These are phyloP conservation scores for Ajuga chamaepitys DNA, from an alignment of 257 asterid species.

Conservation along the genomic window DNA sequence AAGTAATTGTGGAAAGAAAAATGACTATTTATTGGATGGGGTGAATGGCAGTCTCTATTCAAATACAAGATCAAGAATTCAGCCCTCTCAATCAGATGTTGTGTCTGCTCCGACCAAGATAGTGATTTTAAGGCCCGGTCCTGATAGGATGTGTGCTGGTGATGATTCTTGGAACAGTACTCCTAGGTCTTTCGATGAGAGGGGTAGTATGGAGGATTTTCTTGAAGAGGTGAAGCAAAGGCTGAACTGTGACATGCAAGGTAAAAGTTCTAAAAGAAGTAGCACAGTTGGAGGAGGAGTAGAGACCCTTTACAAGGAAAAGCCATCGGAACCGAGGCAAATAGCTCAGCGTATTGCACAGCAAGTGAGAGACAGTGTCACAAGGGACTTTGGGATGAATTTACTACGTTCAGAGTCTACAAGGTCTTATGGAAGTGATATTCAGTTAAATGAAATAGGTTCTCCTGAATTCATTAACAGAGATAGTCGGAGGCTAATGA, in stretches of 20 bases:
- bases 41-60: slow-evolving; percentile 21
- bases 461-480: slow-evolving; percentile 54
- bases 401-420: slow-evolving; percentile 73
- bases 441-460: slow-evolving; percentile 35
- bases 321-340: slow-evolving; percentile 62
- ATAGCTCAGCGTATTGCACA: slow-evolving; percentile 72
- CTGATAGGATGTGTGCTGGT: slow-evolving; percentile 32
- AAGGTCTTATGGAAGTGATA: slow-evolving; percentile 58
- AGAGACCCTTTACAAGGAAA: slow-evolving; percentile 63
- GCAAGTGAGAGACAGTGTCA: slow-evolving; percentile 62
- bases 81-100: slow-evolving; percentile 21
- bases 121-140: slow-evolving; percentile 72
- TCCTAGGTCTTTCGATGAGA: slow-evolving; percentile 49
- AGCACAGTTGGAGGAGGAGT: slow-evolving; percentile 55
- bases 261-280: slow-evolving; percentile 39
- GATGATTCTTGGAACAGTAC: slow-evolving; percentile 62
- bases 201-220: slow-evolving; percentile 65
- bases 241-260: slow-evolving; percentile 59
- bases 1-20: slow-evolving; percentile 2
- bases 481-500: slow-evolving; percentile 56
- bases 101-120: slow-evolving; percentile 55
- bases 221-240: slow-evolving; percentile 87
- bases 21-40: slow-evolving; percentile 22
- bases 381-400: slow-evolving; percentile 44
- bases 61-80: slow-evolving; percentile 21